Percentiles rank a stretch among this genome's conserved stretches.
These are phyloP conservation scores for Pholiota conissans DNA, from an alignment of 768 basidiomycete genomes.

Conservation along the genomic window DNA sequence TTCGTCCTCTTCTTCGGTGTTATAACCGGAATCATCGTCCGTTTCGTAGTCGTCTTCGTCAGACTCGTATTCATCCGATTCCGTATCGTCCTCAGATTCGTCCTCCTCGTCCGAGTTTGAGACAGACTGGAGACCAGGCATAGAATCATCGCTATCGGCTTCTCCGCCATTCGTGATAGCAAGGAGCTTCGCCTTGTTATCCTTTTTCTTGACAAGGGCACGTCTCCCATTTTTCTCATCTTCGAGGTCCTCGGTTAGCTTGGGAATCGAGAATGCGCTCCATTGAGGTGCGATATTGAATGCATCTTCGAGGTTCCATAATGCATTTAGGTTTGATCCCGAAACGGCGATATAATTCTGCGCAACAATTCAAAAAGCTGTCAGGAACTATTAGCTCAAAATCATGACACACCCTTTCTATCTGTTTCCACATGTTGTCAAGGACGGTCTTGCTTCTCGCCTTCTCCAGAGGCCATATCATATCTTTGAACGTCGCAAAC, in stretches of 20 bases:
- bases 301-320: conserved; percentile 63
- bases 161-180: conserved; percentile 49
- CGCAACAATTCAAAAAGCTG: too few relatives aligned
- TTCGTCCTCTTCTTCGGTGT: conserved; percentile 70
- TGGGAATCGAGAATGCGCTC: conserved; percentile 42
- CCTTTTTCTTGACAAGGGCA: conserved; percentile 21
- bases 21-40: conserved; percentile 41
- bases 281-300: conserved; percentile 59
- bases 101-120: conserved; percentile 59
- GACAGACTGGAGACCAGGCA: conserved; percentile 69
- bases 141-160: conserved; percentile 44
- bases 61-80: conserved; percentile 30
- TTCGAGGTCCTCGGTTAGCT: conserved; percentile 26
- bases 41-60: conserved; percentile 40
- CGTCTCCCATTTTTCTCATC: conserved; percentile 24
- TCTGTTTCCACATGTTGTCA: conserved; percentile 61
- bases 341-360: conserved; percentile 61
- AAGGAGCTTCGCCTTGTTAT: conserved; percentile 41
- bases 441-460: conserved; percentile 50
- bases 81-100: conserved; percentile 41
- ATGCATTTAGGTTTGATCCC: conserved; percentile 55
- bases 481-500: conserved; percentile 51
- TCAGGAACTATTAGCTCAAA: too few relatives aligned
- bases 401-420: conserved; percentile 64
- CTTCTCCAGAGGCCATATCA: conserved; percentile 58